phyloP scores from a whole-genome alignment of 2,329 filamentous ascomycete genomes.

The Ophiostoma quercus region DNA sequence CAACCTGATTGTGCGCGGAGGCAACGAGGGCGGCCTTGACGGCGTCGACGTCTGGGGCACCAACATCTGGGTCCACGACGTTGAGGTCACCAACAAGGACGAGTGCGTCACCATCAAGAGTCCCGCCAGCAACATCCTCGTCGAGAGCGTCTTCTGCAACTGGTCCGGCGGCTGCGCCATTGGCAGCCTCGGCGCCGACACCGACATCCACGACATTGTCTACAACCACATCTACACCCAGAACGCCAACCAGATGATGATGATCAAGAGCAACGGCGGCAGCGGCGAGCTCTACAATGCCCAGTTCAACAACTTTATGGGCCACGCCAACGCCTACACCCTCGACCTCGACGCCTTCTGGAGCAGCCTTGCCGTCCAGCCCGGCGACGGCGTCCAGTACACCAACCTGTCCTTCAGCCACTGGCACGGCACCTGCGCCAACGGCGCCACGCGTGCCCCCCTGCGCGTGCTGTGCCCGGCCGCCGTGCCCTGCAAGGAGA shows the following conservation, averaged over 20 bases:
- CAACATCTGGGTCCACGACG: constrained; percentile 55
- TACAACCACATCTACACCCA: constrained; percentile 56
- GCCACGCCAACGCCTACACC: constrained; percentile 54
- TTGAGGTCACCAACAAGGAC: constrained; percentile 58
- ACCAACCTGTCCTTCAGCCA: constrained; percentile 49
- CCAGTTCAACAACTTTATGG: constrained; percentile 54
- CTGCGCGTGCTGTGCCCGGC: constrained; percentile 41
- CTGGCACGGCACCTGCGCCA: constrained; percentile 50
- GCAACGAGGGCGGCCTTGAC: constrained; percentile 48
- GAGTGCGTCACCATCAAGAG: constrained; percentile 43
- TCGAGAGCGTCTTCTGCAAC: constrained; percentile 59
- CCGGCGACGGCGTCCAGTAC: constrained; percentile 49
- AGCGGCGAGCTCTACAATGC: constrained; percentile 48
- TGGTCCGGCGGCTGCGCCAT: constrained; percentile 55
- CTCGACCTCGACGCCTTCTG: constrained; percentile 53
- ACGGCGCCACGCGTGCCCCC: constrained; percentile 48
- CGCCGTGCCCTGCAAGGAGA: constrained; percentile 25
- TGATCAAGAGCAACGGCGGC: constrained; percentile 58
- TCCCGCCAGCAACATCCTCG: constrained; percentile 48
- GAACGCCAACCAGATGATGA: constrained; percentile 58
- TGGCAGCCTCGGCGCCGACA: constrained; percentile 45
- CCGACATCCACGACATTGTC: constrained; percentile 46
- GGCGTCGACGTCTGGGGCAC: constrained; percentile 51
- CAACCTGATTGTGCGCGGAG: constrained; percentile 50
- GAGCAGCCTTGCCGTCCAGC: constrained; percentile 29